phyloP scores from a whole-genome alignment of 352 stramenopile genomes.

The Pythium aristosporum region DNA sequence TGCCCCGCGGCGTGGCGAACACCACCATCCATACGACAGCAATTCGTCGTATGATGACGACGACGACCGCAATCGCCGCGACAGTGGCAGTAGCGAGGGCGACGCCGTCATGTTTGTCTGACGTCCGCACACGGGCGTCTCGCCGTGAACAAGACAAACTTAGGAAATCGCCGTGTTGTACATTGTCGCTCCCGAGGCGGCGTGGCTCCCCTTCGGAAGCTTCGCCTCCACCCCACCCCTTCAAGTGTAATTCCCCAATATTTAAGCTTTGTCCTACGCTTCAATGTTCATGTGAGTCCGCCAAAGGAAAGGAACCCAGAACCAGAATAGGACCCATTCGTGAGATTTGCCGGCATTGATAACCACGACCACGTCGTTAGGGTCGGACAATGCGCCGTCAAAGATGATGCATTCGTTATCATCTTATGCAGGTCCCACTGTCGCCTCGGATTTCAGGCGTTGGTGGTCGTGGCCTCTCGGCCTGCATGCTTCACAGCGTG shows the following conservation, averaged over 20 bases:
- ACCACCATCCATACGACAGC: slow-evolving; percentile 11
- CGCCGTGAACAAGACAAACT: neutral
- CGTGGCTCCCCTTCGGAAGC: neutral
- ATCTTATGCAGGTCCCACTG: slow-evolving; percentile 2
- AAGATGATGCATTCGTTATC: slow-evolving; percentile 8
- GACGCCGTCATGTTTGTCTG: slow-evolving; percentile 29
- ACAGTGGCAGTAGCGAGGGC: slow-evolving; percentile 23
- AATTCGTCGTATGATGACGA: slow-evolving; percentile 18
- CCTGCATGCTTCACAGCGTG: too few species aligned
- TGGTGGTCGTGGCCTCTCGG: too few species aligned
- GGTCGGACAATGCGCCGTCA: slow-evolving; percentile 4
- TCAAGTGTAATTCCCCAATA: slow-evolving; percentile 8
- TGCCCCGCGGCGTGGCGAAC: neutral
- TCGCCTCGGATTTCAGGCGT: too few species aligned
- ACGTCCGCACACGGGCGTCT: neutral
- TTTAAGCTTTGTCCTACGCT: slow-evolving; percentile 11
- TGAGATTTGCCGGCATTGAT: neutral
- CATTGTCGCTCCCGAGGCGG: slow-evolving; percentile 3
- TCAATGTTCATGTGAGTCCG: neutral
- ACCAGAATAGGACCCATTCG: neutral
- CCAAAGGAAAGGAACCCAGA: neutral
- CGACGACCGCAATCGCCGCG: slow-evolving; percentile 13
- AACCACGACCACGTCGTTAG: slow-evolving; percentile 18
- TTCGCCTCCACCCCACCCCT: neutral
- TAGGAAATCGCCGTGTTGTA: neutral